Evolutionary conservation across 208 protist species (phyloP).

Genomic region (Balamuthia mandrillaris): DNA sequence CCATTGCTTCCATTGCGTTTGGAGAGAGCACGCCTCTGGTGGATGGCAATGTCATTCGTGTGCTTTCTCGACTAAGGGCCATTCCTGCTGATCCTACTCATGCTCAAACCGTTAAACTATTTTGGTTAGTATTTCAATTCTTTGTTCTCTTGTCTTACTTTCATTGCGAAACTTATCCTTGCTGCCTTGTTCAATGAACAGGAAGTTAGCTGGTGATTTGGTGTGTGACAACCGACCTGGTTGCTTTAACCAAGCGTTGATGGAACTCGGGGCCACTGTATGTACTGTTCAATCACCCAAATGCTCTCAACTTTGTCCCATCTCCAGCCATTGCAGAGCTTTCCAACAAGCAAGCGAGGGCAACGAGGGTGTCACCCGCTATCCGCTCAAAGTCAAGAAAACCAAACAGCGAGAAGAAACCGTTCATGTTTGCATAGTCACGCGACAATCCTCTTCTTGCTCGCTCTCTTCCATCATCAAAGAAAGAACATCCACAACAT

Average conservation of each 20-base stretch:
- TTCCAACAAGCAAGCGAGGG: neutral
- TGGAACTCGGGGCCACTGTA: constrained; percentile 70
- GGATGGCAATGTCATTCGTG: constrained; percentile 73
- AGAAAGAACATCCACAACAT: no score
- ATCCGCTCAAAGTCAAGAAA: constrained; percentile 51
- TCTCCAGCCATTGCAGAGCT: constrained; percentile 27
- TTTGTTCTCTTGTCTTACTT: neutral
- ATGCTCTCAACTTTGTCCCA: constrained; percentile 50
- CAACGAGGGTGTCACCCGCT: constrained; percentile 19
- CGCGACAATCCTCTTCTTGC: neutral
- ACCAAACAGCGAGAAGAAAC: constrained; percentile 46
- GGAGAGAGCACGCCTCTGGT: constrained; percentile 40
- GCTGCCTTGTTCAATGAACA: neutral
- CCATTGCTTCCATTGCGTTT: constrained; percentile 65
- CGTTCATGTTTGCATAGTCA: neutral
- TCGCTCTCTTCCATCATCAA: neutral
- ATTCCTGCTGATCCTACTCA: no score
- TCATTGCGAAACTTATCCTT: neutral
- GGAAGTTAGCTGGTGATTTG: constrained; percentile 42
- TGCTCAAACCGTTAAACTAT: no score
- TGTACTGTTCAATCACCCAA: constrained; percentile 58
- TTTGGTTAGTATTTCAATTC: no score
- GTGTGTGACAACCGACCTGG: constrained; percentile 49
- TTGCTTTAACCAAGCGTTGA: constrained; percentile 71
- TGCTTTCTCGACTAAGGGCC: constrained; percentile 53